A percentile compares a stretch with the other conserved stretches of the same genome.
phyloP scores from a whole-genome alignment of 2,329 filamentous ascomycete species.

The Xylaria sp. region DNA sequence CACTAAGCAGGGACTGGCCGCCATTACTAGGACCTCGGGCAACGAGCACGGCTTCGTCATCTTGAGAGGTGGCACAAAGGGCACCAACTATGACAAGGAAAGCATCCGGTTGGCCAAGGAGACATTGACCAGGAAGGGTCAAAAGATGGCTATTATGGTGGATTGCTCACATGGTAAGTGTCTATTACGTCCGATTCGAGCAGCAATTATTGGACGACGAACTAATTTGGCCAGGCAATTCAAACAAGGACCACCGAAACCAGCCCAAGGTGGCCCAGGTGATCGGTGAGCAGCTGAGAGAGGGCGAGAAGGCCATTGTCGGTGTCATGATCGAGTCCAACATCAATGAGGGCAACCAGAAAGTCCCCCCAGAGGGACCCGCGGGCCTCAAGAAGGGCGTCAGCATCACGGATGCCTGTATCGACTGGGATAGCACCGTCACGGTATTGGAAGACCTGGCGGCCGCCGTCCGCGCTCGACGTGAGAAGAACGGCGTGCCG shows the following conservation, averaged over 20 bases:
- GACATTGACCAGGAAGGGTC: constrained; percentile 80
- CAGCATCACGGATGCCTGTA: constrained; percentile 96
- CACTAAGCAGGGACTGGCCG: constrained; percentile 95
- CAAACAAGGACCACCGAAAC: constrained; percentile 96
- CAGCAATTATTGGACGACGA: too few species aligned
- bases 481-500: constrained; percentile 60
- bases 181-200: background rate
- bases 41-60: constrained; percentile 99
- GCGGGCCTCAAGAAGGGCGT: constrained; percentile 84
- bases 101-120: constrained; percentile 84
- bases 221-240: constrained; percentile 74
- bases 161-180: constrained; percentile 92
- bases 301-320: constrained; percentile 87
- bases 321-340: constrained; percentile 99
- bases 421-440: constrained; percentile 89
- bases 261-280: constrained; percentile 90
- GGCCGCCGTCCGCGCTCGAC: constrained; percentile 79
- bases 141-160: constrained; percentile 92
- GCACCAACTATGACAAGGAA: constrained; percentile 91
- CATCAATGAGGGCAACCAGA: constrained; percentile 90
- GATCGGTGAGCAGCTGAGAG: constrained; percentile 84
- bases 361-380: constrained; percentile 85
- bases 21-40: constrained; percentile 90
- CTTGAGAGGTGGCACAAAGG: constrained; percentile 87
- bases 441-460: constrained; percentile 85